Base-by-base conservation (phyloP, 1,284 basidiomycete species). In the Ceratobasidium papillatum region DNA sequence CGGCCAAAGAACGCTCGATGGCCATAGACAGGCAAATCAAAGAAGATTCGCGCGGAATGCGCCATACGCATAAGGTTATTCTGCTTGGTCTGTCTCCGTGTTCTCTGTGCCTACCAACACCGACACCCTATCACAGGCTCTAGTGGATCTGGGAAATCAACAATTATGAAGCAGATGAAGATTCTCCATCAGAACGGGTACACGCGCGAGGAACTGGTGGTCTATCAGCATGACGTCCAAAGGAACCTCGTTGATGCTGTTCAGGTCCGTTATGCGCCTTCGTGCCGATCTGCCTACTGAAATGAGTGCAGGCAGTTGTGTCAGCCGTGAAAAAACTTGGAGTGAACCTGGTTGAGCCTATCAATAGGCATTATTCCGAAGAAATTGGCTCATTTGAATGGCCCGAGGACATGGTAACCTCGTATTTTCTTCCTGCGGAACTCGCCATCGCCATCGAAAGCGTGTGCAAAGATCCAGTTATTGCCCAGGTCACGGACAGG, bases 121-220 rank as follows among this genome's bases (percentile, higher is more conserved):
- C 74, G n/a, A 32, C 41, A 49, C 72, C 36, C 22, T 25, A 12
- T 47, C 32, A 43, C 79, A 90, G 90, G 90, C 75, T 91, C 90
- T n/a, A 91, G 91, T 79, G 91, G 92, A 85, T 96, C 94, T 0
- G 97, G 96, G 38, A 98, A 98, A 85, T 93, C 91, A 4, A 99
- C 96, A 0, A 95, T 99, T 78, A 95, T 98, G 61, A 99, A 98
- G 84, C 97, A 99, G 84, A 99, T 99, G 96, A 98, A 98, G 87
- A 98, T 99, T 78, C 97, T 99, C 76, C 95, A 98, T 82, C 95
- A 98, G 82, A 92, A 94, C 79, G 97, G 97, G 8, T 99, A 96
- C 84, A 90, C 90, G 0, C 83, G 84, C 27, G 88, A 94, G 0
- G 96, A 99, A 82, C 88, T 96, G 49, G 84, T 92, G 76, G 86